Evolutionary conservation across 2,329 filamentous ascomycete species (phyloP), one percentile per base, ranked within the genome.

Genomic region (Hypoxylon sp.): DNA sequence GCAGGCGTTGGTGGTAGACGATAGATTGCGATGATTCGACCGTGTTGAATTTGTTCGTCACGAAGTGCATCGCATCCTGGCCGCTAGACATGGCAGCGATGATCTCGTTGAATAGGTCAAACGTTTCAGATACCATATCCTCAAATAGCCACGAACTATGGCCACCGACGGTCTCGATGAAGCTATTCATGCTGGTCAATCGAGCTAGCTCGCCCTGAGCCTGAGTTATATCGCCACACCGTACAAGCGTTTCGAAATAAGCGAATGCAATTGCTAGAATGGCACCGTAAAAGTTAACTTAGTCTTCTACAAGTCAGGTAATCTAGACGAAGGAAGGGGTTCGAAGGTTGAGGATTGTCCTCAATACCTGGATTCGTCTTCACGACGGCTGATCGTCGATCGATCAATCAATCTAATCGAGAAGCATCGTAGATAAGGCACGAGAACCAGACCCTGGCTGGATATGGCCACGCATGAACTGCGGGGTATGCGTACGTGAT

Each of bases 201-300:
- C 95, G 91, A 24, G 86, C 85, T 63, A 90, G 83, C 80, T 98
- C 95, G 72, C 86, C 86, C 37, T 90, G 85, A 65, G 97, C 84
- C 72, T 90, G 88, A 70, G 83, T 82, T 63, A 83, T 83, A 78
- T 94, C 90, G 73, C 88, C 89, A 51, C 87, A 83, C 70, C 89
- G 88, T 74, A 95, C 85, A 60, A 98, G 86, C 50, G 90, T 91
- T 81, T 99, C 96, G 78, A 97, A 97, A 80, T 98, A 98, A 71
- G 90, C 91, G 80, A 97, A 99, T 24, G 91, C 94, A 78, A 97
- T 92, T 56, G 95, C 96, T 98, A 79, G 37, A 72, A 67, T 29
- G 29, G 46, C 5, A 53, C 19, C 26, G 47, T 31, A 57, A 42
- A 62, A 65, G 57, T 62, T 51, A 64, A 54, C 63, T 72, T 33